Percentiles rank a stretch among this genome's conserved stretches.
These are phyloP conservation scores for Trichoderma atrobrunneum DNA, from an alignment of 2,329 filamentous ascomycete species.

Conservation along the genomic window DNA sequence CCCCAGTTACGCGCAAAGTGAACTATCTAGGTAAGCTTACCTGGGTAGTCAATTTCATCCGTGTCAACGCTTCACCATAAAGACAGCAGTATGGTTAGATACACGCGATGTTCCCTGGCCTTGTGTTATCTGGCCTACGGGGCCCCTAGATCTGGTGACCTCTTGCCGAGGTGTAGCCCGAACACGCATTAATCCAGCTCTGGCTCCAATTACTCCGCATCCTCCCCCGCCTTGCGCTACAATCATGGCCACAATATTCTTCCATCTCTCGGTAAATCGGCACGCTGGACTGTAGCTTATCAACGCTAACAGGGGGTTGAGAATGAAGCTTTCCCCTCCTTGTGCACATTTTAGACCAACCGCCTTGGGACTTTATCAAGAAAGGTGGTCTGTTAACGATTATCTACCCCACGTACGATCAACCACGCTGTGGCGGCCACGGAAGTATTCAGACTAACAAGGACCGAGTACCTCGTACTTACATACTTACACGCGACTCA, in stretches of 20 bases:
- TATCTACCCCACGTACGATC: not conserved
- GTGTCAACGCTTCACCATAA: not conserved
- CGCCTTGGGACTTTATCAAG: not conserved
- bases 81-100: not conserved
- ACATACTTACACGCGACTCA: not conserved
- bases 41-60: not conserved
- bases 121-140: not conserved
- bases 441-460: not conserved
- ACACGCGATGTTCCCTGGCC: not conserved
- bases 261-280: constrained; percentile 11
- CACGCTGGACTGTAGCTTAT: constrained; percentile 1
- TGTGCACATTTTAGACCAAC: not conserved
- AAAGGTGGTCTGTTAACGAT: not conserved
- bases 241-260: not conserved
- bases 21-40: not conserved
- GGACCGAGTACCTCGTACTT: not conserved
- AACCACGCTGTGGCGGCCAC: not conserved
- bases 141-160: not conserved
- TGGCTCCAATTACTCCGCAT: constrained; percentile 8
- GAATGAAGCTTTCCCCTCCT: constrained; percentile 3
- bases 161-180: not conserved
- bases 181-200: not conserved
- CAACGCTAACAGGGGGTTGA: constrained; percentile 4
- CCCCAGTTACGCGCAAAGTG: not conserved
- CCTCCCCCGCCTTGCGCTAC: not conserved